Evolutionary conservation across 768 basidiomycete species (phyloP), one percentile per base, ranked within the genome.

Genomic region (Hygrophoropsis aurantiaca): DNA sequence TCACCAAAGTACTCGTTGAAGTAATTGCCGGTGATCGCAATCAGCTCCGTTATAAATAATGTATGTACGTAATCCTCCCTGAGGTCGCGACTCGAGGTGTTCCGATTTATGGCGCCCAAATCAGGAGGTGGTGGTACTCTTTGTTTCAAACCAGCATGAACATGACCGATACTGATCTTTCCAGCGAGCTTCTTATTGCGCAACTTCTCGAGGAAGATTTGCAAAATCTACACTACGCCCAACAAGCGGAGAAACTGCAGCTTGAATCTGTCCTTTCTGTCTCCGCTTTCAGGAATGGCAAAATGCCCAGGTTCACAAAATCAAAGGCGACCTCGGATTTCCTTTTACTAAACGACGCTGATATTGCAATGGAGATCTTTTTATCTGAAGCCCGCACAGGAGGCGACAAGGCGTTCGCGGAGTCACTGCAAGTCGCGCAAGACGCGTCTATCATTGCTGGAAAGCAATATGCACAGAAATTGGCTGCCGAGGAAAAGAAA

Each of bases 401-500:
- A 38, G 60, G 63, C 23, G 71, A 73, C 44, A 59, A 64, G 0
- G 54, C 60, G 0, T 60, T 60, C 44, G 71, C 69, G 1, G 66
- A 68, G 44, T 45, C 59, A 2, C 25, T 71, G 30, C 69, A 73
- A 46, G 46, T 55, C 18, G 50, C 59, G n/a, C 53, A 55, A 9
- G 61, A 62, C 33, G 53, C 60, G 10, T 44, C 50, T 15, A 44
- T 57, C 25, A 52, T 58, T 5, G 58, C 60, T 11, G 64, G 65
- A 34, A 42, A 47, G 37, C 69, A 71, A 37, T 65, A 62, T 40
- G 69, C 71, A n/a, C 67, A 64, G 45, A 66, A 56, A 42, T 47
- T 70, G n/a, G 67, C 68, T 8, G 70, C 69, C 11, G 60, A 63
- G 27, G 71, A 58, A 42, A 71, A 65, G 53, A 72, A 71, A 51